A percentile compares a stretch with the other conserved stretches of the same genome.
Evolutionary conservation across 2,329 filamentous ascomycete genomes (phyloP).

Genomic region (Colletotrichum costaricense): DNA sequence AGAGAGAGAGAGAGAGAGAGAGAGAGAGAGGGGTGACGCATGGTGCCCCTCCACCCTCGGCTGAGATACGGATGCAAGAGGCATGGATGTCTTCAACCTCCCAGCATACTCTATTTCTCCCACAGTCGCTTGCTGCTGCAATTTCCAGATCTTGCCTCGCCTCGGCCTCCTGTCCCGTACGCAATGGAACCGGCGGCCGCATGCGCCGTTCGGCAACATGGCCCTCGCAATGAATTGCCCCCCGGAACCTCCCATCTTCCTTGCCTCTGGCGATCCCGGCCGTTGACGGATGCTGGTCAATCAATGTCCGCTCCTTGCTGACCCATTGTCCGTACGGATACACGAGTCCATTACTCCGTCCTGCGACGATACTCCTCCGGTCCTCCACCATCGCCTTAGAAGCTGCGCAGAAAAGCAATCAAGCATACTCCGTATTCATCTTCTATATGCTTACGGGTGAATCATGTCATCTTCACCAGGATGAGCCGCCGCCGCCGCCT

Average conservation of each 20-base stretch:
- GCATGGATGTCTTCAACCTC: background rate
- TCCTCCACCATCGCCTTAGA: background rate
- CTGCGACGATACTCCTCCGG: constrained; percentile 5
- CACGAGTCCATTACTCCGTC: background rate
- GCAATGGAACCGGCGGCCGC: constrained; percentile 24
- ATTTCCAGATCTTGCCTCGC: constrained; percentile 14
- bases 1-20: too few species aligned
- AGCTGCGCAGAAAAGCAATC: background rate
- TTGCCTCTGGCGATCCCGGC: background rate
- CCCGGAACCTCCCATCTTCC: constrained; percentile 10
- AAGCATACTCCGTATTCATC: background rate
- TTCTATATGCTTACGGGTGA: background rate
- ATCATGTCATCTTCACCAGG: background rate
- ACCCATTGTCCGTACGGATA: background rate
- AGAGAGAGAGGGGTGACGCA: too few species aligned
- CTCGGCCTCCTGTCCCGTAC: constrained; percentile 19
- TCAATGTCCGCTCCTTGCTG: constrained; percentile 11
- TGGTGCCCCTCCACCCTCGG: background rate
- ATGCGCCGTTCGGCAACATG: constrained; percentile 29
- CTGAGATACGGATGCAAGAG: background rate
- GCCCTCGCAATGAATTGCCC: constrained; percentile 8
- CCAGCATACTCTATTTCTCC: background rate
- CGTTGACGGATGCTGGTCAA: constrained; percentile 14
- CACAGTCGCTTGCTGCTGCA: background rate
- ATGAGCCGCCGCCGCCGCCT: background rate